Conservation (phyloP, 306 rosid species). For the Pyrus pyrifolia region DNA sequence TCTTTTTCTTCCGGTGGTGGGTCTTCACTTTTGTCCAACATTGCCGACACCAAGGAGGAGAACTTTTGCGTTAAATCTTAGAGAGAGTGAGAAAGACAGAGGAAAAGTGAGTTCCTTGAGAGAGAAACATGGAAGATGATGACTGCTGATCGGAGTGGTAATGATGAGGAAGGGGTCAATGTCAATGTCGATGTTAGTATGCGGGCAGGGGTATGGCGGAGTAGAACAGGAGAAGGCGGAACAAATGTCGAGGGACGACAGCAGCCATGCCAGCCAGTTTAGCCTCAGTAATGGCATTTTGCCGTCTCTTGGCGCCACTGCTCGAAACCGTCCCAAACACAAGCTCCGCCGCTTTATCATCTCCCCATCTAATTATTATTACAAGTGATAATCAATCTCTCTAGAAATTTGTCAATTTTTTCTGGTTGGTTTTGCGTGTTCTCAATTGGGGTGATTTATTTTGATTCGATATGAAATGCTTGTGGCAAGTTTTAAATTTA, state of each 20-base stretch:
- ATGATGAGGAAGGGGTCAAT: neutral
- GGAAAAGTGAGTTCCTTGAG: neutral
- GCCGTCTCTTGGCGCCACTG: conserved; percentile 51
- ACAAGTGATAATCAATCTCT: conserved; percentile 30
- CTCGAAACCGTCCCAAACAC: conserved; percentile 8
- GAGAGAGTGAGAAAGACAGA: neutral
- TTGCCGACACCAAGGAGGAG: neutral
- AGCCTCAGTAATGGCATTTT: conserved; percentile 50
- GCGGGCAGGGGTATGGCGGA: neutral
- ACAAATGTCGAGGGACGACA: conserved; percentile 23
- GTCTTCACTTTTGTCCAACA: neutral
- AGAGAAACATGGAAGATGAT: neutral
- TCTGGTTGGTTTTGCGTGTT: neutral
- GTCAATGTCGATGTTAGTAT: neutral
- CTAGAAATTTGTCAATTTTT: neutral
- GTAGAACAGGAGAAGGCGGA: conserved; percentile 5
- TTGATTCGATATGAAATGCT: too few species aligned
- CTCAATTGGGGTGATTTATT: neutral
- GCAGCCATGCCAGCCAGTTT: conserved; percentile 59
- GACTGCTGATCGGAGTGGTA: neutral
- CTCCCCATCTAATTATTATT: conserved; percentile 37
- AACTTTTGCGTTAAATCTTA: neutral
- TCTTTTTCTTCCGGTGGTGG: neutral
- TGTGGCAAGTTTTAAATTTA: too few species aligned
- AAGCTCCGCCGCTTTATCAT: conserved; percentile 25